phyloP scores from a whole-genome alignment of 768 basidiomycete genomes.

The Leucocoprinus sp. region DNA sequence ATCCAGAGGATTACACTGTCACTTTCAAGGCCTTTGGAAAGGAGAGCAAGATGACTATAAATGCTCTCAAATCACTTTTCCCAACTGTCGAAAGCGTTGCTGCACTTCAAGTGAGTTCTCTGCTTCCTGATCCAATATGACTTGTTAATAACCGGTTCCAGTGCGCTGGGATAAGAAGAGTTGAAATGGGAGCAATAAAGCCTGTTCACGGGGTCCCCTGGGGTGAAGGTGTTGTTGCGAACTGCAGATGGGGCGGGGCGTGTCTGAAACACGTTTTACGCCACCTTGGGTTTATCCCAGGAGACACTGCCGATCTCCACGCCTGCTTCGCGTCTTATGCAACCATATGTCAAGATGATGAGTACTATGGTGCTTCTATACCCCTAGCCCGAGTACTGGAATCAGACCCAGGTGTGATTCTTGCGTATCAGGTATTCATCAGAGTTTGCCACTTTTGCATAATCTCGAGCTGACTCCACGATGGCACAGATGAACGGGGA shows the following conservation, averaged over 20 bases:
- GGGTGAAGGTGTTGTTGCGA: slow-evolving; percentile 63
- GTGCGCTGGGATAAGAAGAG: slow-evolving; percentile 65
- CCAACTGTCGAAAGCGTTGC: slow-evolving; percentile 37
- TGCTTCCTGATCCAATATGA: background rate
- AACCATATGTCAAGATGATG: slow-evolving; percentile 53
- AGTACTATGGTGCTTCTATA: slow-evolving; percentile 58
- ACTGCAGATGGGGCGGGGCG: slow-evolving; percentile 60
- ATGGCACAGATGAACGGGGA: slow-evolving; percentile 58
- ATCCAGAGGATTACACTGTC: slow-evolving; percentile 35
- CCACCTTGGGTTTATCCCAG: slow-evolving; percentile 28
- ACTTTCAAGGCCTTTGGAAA: slow-evolving; percentile 28
- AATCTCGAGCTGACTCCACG: slow-evolving; percentile 2
- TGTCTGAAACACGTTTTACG: slow-evolving; percentile 49
- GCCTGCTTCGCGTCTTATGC: slow-evolving; percentile 55
- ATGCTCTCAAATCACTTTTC: slow-evolving; percentile 32
- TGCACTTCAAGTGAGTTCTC: slow-evolving; percentile 41
- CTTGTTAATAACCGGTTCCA: slow-evolving; percentile 13
- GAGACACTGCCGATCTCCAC: slow-evolving; percentile 28
- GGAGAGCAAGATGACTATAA: slow-evolving; percentile 27
- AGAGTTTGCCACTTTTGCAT: background rate
- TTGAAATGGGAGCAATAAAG: slow-evolving; percentile 53
- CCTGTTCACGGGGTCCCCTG: slow-evolving; percentile 54
- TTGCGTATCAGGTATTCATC: slow-evolving; percentile 49
- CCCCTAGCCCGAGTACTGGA: slow-evolving; percentile 42
- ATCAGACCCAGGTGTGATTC: slow-evolving; percentile 40